phyloP scores from a whole-genome alignment of 2,329 filamentous ascomycete species.

The Botrytis byssoidea region DNA sequence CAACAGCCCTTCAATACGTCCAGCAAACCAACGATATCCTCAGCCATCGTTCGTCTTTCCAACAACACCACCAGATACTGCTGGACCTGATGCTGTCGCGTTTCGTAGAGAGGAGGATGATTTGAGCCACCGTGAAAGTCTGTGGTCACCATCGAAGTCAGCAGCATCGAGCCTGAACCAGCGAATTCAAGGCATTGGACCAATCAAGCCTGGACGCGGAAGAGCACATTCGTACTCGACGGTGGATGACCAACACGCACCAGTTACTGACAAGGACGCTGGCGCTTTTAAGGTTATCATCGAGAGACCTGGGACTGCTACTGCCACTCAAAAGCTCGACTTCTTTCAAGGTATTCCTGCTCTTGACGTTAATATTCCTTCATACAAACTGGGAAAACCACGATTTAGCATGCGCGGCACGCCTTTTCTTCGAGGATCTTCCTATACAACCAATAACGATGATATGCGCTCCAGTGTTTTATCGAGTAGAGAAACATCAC shows the following conservation, averaged over 20 bases:
- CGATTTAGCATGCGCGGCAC: conserved; percentile 76
- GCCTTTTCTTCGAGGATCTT: conserved; percentile 76
- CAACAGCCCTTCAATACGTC: conserved; percentile 58
- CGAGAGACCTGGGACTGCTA: conserved; percentile 64
- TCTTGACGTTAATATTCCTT: conserved; percentile 75
- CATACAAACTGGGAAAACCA: conserved; percentile 79
- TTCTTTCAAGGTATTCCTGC: conserved; percentile 48
- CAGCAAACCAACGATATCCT: conserved; percentile 59
- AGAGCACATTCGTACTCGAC: conserved; percentile 77
- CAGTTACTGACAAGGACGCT: conserved; percentile 53
- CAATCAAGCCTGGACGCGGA: conserved; percentile 44
- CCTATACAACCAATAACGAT: conserved; percentile 68
- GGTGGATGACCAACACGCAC: conserved; percentile 59
- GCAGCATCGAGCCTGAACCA: conserved; percentile 40
- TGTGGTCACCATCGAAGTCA: conserved; percentile 37
- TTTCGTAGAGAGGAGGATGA: conserved; percentile 36
- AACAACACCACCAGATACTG: conserved; percentile 58
- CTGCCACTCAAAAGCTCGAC: conserved; percentile 54
- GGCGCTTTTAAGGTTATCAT: conserved; percentile 80
- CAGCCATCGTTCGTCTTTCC: conserved; percentile 61
- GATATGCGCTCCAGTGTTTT: conserved; percentile 64
- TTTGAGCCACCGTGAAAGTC: conserved; percentile 30
- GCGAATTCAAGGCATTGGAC: conserved; percentile 36
- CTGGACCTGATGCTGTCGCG: conserved; percentile 51
- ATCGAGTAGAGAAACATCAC: conserved; percentile 44